Base-by-base conservation (phyloP, 2,329 filamentous ascomycete genomes). In the Cordyceps fumosorosea region DNA sequence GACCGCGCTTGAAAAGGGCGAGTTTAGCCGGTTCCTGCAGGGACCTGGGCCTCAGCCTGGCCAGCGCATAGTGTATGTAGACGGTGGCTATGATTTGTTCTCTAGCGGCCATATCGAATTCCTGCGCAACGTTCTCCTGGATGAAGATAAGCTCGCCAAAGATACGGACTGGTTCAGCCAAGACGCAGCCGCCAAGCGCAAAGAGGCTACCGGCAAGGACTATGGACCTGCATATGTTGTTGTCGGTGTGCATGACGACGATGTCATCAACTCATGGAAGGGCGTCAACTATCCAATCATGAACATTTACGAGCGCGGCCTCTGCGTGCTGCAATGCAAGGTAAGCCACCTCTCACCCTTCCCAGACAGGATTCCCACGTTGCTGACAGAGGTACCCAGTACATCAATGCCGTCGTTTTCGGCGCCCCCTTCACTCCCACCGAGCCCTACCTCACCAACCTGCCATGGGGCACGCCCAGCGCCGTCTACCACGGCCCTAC, bases 261-360 rank as follows among this genome's bases (percentile, higher is more conserved):
- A 89, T 66, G 92, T 96, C 64, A 96, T 99, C 75, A 99, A 99
- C 76, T 81, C 89, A 69, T 96, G 92, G 89, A 98, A 98, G 77
- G 93, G 95, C 42, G 83, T 97, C 69, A 99, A 99, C 78, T 99
- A 97, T 73, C 95, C 95, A 29, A 98, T 99, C 77, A 99, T 99
- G 95, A 99, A 98, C 79, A 93, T 96, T 62, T 96, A 93, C 70
- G 95, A 99, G 80, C 89, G 95, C 48, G 93, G 93, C 1, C 85
- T 99, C 24, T 99, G 95, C 73, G 93, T 98, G 34, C 79, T 98
- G 65, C 95, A 99, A 72, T 99, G 95, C 80, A 89, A 89, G 75
- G 91, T 93, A 80, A 70, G 84, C 74, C 24, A 8, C 12, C 12
- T 11, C 20, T 11, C 20, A 29, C 6, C 24, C 42, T n/a, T n/a